Percentiles rank a stretch among this genome's conserved stretches.
Evolutionary conservation across 305 asterid genomes (phyloP).

Genomic region (Rubia peregrina): DNA sequence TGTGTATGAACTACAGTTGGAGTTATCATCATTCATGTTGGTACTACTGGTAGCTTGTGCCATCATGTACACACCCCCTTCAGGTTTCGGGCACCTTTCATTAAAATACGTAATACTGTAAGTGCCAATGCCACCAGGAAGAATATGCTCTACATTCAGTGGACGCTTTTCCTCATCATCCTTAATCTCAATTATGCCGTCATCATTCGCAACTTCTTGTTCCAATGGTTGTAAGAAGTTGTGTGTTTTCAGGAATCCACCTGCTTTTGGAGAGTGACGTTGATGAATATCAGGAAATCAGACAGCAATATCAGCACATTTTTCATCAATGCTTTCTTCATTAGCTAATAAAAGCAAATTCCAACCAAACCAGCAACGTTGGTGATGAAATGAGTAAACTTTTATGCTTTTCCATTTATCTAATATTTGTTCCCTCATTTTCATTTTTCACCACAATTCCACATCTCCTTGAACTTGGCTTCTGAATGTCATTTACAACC

Average conservation of each 20-base stretch:
- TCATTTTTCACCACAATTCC: neutral
- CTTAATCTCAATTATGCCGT: constrained; percentile 32
- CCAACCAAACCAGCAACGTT: neutral
- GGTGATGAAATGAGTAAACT: neutral
- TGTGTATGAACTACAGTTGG: constrained; percentile 64
- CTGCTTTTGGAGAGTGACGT: constrained; percentile 27
- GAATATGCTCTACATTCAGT: constrained; percentile 49
- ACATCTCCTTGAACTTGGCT: neutral
- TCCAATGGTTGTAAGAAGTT: constrained; percentile 93
- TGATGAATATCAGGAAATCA: constrained; percentile 10
- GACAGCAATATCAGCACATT: constrained; percentile 4
- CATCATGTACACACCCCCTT: constrained; percentile 35
- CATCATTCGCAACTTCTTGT: constrained; percentile 42
- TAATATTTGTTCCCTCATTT: neutral
- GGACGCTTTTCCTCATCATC: constrained; percentile 43
- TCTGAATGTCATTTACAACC: neutral
- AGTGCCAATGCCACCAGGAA: constrained; percentile 83
- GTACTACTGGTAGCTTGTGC: constrained; percentile 56
- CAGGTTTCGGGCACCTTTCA: constrained; percentile 56
- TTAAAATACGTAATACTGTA: constrained; percentile 72
- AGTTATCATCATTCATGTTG: constrained; percentile 51
- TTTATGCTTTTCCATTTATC: neutral
- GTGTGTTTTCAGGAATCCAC: constrained; percentile 73
- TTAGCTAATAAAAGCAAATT: neutral
- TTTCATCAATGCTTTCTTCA: neutral